Base-by-base conservation (phyloP, 2,329 filamentous ascomycete genomes). In the Arthroderma sp. region DNA sequence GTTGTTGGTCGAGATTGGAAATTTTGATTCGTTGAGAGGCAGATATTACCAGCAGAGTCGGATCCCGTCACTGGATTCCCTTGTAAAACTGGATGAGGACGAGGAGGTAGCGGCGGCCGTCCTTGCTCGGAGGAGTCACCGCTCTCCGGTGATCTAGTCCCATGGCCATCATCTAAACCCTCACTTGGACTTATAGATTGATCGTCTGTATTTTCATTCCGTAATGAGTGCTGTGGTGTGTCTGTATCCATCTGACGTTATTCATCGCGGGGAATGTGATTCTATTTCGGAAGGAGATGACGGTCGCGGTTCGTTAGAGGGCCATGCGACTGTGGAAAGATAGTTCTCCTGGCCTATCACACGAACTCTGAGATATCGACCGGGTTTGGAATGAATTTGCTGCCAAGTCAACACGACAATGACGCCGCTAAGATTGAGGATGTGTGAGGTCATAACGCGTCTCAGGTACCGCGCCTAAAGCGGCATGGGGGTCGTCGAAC, bases 1-100 rank as follows among this genome's bases (percentile, higher is more conserved):
- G 87, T 95, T 3, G 88, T 95, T 40, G 89, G 78, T 48, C 78
- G 79, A 1, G 82, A 79, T 46, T 68, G 65, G 27, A 72, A 54
- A 30, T 54, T 58, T 29, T 62, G 53, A 43, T 60, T 59, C 29
- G 56, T 50, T n/a, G 55, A 48, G 29, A 58, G 59, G 28, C 62
- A 61, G 3, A 60, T 56, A 7, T 22, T 68, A 68, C 39, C 69
- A 22, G 15, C 15, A 62, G 8, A 68, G 68, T 47, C 42, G 10
- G 15, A 11, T 3, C 11, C 6, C 22, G 30, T n/a, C 11, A 29
- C 22, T 5, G n/a, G 36, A n/a, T 22, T 22, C 31, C 42, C 40
- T 22, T 43, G 31, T 6, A 33, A 10, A 7, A 27, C 8, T 36
- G 31, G 22, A 11, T 8, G 28, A 11, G 45, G 42, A 9, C 42